A percentile compares a stretch with the other conserved stretches of the same genome.
phyloP scores from a whole-genome alignment of 1,284 basidiomycete genomes.

The Heterobasidion parviporum region DNA sequence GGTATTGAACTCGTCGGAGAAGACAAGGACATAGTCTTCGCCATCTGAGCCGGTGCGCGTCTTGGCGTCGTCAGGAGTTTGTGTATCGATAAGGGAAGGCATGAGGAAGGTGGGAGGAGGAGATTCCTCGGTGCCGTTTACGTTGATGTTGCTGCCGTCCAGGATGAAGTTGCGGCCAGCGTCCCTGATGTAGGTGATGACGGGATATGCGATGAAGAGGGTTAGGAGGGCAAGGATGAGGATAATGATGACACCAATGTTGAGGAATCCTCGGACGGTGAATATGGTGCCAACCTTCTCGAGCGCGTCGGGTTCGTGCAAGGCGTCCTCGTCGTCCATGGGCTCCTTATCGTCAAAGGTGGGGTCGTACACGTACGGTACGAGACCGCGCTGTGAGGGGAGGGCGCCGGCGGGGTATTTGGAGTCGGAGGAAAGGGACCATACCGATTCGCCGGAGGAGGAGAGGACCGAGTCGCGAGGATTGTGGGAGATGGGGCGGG shows the following conservation, averaged over 20 bases:
- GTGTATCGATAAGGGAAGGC: slow-evolving; percentile 56
- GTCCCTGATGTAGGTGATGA: slow-evolving; percentile 48
- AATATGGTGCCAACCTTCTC: slow-evolving; percentile 22
- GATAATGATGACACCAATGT: slow-evolving; percentile 39
- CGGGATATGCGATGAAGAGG: slow-evolving; percentile 77
- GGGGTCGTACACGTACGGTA: slow-evolving; percentile 65
- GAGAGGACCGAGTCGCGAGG: slow-evolving; percentile 33
- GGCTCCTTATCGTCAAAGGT: slow-evolving; percentile 46
- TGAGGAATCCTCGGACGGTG: slow-evolving; percentile 34
- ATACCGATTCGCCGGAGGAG: slow-evolving; percentile 39
- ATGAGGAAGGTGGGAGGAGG: slow-evolving; percentile 31
- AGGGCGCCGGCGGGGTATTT: slow-evolving; percentile 49
- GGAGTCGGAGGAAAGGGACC: slow-evolving; percentile 48
- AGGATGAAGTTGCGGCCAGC: slow-evolving; percentile 40
- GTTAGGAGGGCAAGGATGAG: slow-evolving; percentile 33
- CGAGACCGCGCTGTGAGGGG: slow-evolving; percentile 33
- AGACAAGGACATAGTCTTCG: slow-evolving; percentile 54
- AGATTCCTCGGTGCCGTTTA: slow-evolving; percentile 24
- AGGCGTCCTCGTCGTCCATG: slow-evolving; percentile 54
- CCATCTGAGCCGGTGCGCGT: slow-evolving; percentile 62
- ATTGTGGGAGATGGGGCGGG: slow-evolving; percentile 13
- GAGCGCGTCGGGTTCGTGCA: slow-evolving; percentile 40
- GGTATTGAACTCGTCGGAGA: slow-evolving; percentile 79
- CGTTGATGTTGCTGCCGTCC: slow-evolving; percentile 48
- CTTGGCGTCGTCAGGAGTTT: slow-evolving; percentile 52